Evolutionary conservation across 805 yeast species (phyloP).

Genomic region (Scheffersomyces ergatensis): DNA sequence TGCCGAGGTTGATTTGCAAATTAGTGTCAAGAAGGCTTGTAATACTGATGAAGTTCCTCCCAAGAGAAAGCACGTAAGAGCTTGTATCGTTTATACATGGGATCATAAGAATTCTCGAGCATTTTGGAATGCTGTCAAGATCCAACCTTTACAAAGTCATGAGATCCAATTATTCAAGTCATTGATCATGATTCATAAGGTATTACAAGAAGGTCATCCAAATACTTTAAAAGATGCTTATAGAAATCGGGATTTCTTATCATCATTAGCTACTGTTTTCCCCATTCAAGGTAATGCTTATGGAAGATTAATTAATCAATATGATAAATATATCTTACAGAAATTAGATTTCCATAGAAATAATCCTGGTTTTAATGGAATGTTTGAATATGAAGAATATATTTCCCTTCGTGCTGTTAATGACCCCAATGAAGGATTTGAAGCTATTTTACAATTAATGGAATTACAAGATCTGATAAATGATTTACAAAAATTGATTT

Average conservation of each 20-base stretch:
- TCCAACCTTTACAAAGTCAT: constrained; percentile 76
- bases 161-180: constrained; percentile 86
- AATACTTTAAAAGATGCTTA: constrained; percentile 78
- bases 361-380: constrained; percentile 90
- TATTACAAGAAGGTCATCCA: constrained; percentile 97
- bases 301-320: constrained; percentile 73
- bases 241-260: constrained; percentile 73
- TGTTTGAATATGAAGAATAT: constrained; percentile 94
- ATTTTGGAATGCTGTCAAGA: constrained; percentile 80
- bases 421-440: constrained; percentile 95
- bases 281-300: constrained; percentile 49
- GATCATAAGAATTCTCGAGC: constrained; percentile 83
- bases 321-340: constrained; percentile 63
- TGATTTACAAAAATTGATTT: constrained; percentile 70
- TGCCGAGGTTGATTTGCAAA: constrained; percentile 45
- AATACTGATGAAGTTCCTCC: constrained; percentile 87
- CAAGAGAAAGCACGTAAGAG: constrained; percentile 92
- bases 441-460: constrained; percentile 82
- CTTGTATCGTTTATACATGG: constrained; percentile 95
- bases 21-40: constrained; percentile 79
- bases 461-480: constrained; percentile 81
- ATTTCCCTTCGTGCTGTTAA: constrained; percentile 81
- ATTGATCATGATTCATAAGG: constrained; percentile 81
- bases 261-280: constrained; percentile 61
- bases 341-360: constrained; percentile 80